These are phyloP conservation scores for Penicillium argentinense DNA, from an alignment of 495 filamentous ascomycete species.

Conservation along the genomic window DNA sequence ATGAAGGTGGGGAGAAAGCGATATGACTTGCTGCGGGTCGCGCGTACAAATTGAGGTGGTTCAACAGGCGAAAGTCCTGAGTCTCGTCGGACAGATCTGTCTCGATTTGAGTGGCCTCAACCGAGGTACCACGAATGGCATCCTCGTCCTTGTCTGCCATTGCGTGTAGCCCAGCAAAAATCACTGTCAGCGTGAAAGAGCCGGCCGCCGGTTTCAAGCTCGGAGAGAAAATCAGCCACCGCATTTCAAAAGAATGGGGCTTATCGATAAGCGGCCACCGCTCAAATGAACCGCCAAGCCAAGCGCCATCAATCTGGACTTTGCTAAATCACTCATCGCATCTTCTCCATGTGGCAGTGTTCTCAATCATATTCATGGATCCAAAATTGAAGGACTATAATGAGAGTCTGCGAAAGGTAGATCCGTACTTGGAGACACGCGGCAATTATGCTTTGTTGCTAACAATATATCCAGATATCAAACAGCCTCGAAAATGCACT, in stretches of 20 bases:
- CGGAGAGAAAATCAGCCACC: slow-evolving; percentile 4
- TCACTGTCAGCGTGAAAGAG: no score
- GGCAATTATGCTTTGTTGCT: no score
- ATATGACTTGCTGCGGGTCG: neutral
- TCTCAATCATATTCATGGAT: slow-evolving; percentile 7
- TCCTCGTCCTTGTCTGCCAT: slow-evolving; percentile 56
- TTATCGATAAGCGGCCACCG: slow-evolving; percentile 26
- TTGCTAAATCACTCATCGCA: neutral
- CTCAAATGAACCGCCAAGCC: neutral
- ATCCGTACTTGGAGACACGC: neutral
- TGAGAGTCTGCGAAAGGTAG: slow-evolving; percentile 32
- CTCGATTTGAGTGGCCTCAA: slow-evolving; percentile 45
- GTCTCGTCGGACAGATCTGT: slow-evolving; percentile 75
- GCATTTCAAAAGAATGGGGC: slow-evolving; percentile 14
- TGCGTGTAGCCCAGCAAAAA: no score
- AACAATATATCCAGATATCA: slow-evolving; percentile 31
- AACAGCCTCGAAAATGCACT: slow-evolving; percentile 43
- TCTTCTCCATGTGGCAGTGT: neutral
- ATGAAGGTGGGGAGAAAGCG: neutral
- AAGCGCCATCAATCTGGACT: neutral
- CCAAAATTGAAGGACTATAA: slow-evolving; percentile 24
- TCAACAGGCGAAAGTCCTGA: slow-evolving; percentile 83
- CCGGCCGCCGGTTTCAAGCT: no score
- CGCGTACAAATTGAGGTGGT: slow-evolving; percentile 55
- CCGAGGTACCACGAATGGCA: slow-evolving; percentile 29